A percentile compares a stretch with the other conserved stretches of the same genome.
Evolutionary conservation across 1,284 basidiomycete species (phyloP).

Genomic region (Porogramme epimiltina): DNA sequence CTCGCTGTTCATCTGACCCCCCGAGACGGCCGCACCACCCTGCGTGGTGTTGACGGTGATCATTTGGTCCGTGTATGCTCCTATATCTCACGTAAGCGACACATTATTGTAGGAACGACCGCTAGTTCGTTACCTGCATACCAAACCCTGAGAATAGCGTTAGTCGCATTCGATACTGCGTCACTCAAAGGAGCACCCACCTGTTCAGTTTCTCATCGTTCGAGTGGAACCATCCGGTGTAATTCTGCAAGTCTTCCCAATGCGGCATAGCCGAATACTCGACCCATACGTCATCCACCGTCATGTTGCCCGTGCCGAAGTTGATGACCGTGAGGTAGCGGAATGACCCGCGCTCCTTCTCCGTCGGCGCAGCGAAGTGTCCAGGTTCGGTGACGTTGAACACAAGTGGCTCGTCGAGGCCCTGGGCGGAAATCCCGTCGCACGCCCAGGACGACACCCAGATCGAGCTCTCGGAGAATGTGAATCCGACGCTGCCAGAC

Average conservation of each 20-base stretch:
- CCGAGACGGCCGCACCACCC: conserved; percentile 5
- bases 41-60: conserved; percentile 15
- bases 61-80: conserved; percentile 19
- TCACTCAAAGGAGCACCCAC: neutral
- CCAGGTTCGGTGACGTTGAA: conserved; percentile 13
- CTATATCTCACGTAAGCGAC: neutral
- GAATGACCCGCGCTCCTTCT: conserved; percentile 18
- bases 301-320: neutral
- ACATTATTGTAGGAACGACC: neutral
- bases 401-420: conserved; percentile 12
- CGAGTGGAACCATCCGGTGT: conserved; percentile 18
- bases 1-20: conserved; percentile 1
- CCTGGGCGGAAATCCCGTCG: conserved; percentile 13
- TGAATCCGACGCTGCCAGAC: conserved; percentile 15
- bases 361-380: conserved; percentile 8
- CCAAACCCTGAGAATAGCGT: conserved; percentile 7
- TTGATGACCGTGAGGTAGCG: conserved; percentile 18
- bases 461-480: conserved; percentile 18
- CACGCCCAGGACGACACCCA: conserved; percentile 16
- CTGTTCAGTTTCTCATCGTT: conserved; percentile 16
- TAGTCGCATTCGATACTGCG: neutral
- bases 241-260: conserved; percentile 12
- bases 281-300: conserved; percentile 13
- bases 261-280: conserved; percentile 19
- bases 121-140: conserved; percentile 13